Percentiles rank a stretch among this genome's conserved stretches.
These are phyloP conservation scores for Cerrena zonata DNA, from an alignment of 1,284 basidiomycete species.

Conservation along the genomic window DNA sequence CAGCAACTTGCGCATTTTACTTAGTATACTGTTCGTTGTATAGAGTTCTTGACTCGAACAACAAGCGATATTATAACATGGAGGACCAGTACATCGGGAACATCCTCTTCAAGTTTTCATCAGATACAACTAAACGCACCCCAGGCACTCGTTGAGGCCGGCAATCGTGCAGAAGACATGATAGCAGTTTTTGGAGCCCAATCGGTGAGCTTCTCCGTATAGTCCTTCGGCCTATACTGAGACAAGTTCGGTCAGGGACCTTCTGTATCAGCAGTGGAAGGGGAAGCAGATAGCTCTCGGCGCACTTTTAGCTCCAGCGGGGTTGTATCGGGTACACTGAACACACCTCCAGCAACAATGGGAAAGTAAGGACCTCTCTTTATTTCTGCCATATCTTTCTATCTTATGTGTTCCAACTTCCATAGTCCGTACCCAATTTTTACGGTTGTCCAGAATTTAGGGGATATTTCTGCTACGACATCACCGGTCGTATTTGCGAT, in stretches of 20 bases:
- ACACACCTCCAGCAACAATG: background rate
- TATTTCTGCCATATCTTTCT: background rate
- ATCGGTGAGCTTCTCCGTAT: background rate
- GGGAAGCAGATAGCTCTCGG: background rate
- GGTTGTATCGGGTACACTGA: background rate
- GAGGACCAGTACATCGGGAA: background rate
- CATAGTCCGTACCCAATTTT: slow-evolving; percentile 17
- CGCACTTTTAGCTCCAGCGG: background rate
- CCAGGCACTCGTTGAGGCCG: slow-evolving; percentile 13
- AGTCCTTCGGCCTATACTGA: no score
- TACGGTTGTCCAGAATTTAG: slow-evolving; percentile 19
- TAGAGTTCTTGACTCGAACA: slow-evolving; percentile 8
- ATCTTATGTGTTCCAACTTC: background rate
- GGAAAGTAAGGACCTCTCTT: background rate
- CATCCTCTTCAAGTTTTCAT: slow-evolving; percentile 16
- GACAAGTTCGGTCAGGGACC: no score
- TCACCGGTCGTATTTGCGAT: slow-evolving; percentile 20
- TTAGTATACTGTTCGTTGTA: no score
- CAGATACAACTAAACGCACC: slow-evolving; percentile 14
- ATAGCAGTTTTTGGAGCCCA: background rate
- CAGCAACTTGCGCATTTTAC: background rate
- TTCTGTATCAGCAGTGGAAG: background rate
- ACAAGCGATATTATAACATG: background rate
- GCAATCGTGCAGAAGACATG: slow-evolving; percentile 21
- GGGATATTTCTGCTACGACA: slow-evolving; percentile 14